Evolutionary conservation across 441 rosid species (phyloP), one percentile per base, ranked within the genome.

Genomic region (Euphorbia schlechtendalii): DNA sequence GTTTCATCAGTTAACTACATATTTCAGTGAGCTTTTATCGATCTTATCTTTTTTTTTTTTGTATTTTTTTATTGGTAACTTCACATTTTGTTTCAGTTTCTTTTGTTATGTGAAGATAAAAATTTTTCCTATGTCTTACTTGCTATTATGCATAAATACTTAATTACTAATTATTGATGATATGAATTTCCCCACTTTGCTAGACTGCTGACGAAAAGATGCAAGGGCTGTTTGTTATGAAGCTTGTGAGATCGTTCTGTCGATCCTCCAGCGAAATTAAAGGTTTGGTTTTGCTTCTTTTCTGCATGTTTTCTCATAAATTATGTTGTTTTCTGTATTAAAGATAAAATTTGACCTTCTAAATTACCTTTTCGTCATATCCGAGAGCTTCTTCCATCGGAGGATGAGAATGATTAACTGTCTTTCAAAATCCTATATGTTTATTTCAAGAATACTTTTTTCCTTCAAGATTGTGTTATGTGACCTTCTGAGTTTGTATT

Each of bases 231-330:
- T 75, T 85, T 69, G 71, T 85, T 59, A 85, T 88, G 94, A 90
- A 84, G 88, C 98, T 90, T 38, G 94, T 88, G 67, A 86, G 96
- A 73, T 92, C 96, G 70, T 92, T 90, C 57, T 83, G 96, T 71
- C 81, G 89, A 79, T 81, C 88, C 59, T 75, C 88, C 43, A 73
- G 69, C 48, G 92, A 92, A 71, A 67, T 60, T 57, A 30, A 68
- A 45, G 89, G 92, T 89, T 70, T 55, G 84, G 41, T 73, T 66
- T 56, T 24, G 54, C 70, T 65, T 65, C 17, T 61, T 57, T 32
- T 15, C 38, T 34, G 46, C 67, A 69, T 75, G 40, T 55, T 60
- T 24, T 10, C 32, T 24, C 13, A 10, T 40, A 59, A 59, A 14
- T 52, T 34, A 13, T 60, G 24, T 38, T 27, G 48, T 63, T 56